Percentiles rank a stretch among this genome's conserved stretches.
Evolutionary conservation across 1,284 basidiomycete species (phyloP).

Genomic region (Cerrena zonata): DNA sequence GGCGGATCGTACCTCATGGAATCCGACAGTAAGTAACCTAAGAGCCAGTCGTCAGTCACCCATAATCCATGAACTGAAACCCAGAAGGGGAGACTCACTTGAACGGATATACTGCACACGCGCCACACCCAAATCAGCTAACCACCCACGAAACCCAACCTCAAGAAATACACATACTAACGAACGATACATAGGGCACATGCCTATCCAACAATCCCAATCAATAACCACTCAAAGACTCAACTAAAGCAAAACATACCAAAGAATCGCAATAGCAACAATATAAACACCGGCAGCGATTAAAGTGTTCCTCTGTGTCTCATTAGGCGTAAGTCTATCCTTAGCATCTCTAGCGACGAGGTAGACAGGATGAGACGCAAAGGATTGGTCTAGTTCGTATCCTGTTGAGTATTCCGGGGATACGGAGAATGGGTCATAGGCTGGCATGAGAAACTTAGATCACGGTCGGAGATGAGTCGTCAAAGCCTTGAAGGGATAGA

Average conservation of each 20-base stretch:
- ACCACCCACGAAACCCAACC: no score
- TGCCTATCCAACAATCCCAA: slow-evolving; percentile 47
- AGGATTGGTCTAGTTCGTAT: slow-evolving; percentile 4
- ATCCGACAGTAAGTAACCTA: slow-evolving; percentile 78
- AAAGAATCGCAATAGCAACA: slow-evolving; percentile 66
- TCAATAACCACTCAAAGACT: slow-evolving; percentile 1
- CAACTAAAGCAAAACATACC: slow-evolving; percentile 42
- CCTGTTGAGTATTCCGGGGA: neutral
- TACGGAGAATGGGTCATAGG: neutral
- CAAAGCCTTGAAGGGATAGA: neutral
- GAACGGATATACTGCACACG: slow-evolving; percentile 81
- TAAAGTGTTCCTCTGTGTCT: slow-evolving; percentile 69
- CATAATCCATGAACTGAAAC: neutral
- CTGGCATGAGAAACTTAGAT: neutral
- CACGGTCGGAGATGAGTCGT: neutral
- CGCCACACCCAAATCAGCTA: neutral
- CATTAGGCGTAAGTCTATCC: slow-evolving; percentile 52
- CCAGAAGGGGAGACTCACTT: slow-evolving; percentile 54
- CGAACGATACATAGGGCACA: slow-evolving; percentile 63
- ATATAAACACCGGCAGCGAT: slow-evolving; percentile 75
- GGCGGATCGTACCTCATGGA: slow-evolving; percentile 67
- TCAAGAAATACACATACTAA: slow-evolving; percentile 67
- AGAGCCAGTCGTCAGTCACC: neutral
- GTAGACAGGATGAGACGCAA: slow-evolving; percentile 23
- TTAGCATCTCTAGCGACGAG: slow-evolving; percentile 33